These are phyloP conservation scores for Paramecium sexaurelia DNA, from an alignment of 73 alveolate genomes.

Conservation along the genomic window DNA sequence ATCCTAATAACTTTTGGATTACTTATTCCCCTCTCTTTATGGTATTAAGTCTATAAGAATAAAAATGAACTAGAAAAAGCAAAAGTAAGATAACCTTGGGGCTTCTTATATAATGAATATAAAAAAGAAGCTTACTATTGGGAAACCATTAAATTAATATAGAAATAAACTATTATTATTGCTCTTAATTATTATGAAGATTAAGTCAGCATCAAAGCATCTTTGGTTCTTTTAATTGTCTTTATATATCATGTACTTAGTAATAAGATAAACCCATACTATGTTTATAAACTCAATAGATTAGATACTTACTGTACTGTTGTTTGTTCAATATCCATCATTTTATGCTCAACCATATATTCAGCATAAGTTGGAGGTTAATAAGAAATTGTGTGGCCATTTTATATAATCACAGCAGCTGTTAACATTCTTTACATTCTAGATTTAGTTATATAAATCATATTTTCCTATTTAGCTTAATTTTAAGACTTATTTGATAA, in stretches of 20 bases:
- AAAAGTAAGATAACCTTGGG: background rate
- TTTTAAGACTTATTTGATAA: background rate
- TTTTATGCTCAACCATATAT: constrained; percentile 41
- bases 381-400: constrained; percentile 42
- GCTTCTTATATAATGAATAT: constrained; percentile 2
- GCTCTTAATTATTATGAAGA: constrained; percentile 39
- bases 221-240: background rate
- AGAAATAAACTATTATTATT: background rate
- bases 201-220: constrained; percentile 24
- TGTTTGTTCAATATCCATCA: constrained; percentile 20
- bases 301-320: constrained; percentile 23
- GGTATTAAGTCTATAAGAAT: background rate
- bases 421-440: background rate
- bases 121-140: constrained; percentile 31
- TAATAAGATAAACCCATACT: background rate
- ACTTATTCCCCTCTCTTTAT: background rate
- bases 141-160: constrained; percentile 2
- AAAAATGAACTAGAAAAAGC: background rate
- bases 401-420: background rate
- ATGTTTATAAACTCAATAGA: background rate
- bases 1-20: background rate
- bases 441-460: background rate
- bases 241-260: constrained; percentile 19
- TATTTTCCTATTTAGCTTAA: background rate
- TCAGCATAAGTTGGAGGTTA: background rate